Evolutionary conservation across 805 yeast species (phyloP).

Genomic region (Wickerhamomyces mucosus): DNA sequence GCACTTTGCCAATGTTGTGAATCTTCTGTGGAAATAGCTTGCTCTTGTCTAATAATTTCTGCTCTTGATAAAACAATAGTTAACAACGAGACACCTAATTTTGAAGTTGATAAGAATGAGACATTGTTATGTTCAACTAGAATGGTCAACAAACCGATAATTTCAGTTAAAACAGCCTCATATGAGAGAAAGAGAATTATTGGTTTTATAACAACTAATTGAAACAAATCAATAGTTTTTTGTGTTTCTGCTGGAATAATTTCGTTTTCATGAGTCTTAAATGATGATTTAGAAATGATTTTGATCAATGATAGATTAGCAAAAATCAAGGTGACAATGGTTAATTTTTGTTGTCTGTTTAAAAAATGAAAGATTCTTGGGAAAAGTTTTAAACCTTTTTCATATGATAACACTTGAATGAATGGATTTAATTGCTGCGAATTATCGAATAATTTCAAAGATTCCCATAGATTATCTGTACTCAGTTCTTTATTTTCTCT

Average conservation of each 20-base stretch:
- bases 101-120: slow-evolving; percentile 43
- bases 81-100: slow-evolving; percentile 76
- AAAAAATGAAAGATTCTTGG: slow-evolving; percentile 83
- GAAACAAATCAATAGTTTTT: slow-evolving; percentile 67
- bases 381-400: slow-evolving; percentile 82
- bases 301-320: slow-evolving; percentile 72
- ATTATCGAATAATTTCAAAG: slow-evolving; percentile 63
- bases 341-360: slow-evolving; percentile 63
- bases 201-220: slow-evolving; percentile 72
- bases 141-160: slow-evolving; percentile 64
- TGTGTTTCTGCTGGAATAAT: slow-evolving; percentile 43
- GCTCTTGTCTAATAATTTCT: slow-evolving; percentile 84
- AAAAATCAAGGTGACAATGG: slow-evolving; percentile 69
- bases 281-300: slow-evolving; percentile 71
- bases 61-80: slow-evolving; percentile 90
- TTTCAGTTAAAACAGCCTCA: slow-evolving; percentile 71
- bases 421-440: slow-evolving; percentile 51
- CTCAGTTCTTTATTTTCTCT: slow-evolving; percentile 44
- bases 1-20: slow-evolving; percentile 59
- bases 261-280: slow-evolving; percentile 48
- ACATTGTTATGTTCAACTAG: slow-evolving; percentile 64
- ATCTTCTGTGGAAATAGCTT: slow-evolving; percentile 34
- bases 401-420: slow-evolving; percentile 70
- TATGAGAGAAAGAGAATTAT: slow-evolving; percentile 70
- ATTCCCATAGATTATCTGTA: slow-evolving; percentile 57